Evolutionary conservation across 176 grass and related monocot species (phyloP), one percentile per base, ranked within the genome.

Genomic region (Paspalum notatum): DNA sequence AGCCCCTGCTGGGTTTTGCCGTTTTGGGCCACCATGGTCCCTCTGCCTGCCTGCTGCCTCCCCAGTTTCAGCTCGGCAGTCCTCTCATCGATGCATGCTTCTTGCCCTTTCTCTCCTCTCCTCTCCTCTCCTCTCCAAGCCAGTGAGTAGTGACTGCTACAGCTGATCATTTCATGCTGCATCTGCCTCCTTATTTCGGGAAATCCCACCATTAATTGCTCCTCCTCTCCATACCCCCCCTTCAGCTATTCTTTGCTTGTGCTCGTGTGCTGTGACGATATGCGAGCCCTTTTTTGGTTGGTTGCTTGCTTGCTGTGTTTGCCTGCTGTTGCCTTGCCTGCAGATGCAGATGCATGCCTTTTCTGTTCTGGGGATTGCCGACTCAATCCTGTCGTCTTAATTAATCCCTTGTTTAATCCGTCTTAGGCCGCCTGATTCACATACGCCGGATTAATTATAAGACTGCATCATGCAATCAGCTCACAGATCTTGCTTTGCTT

Each of bases 131-230:
- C 24, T 18, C 0, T 17, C 17, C 4, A 11, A 4, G 48, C n/a
- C n/a, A n/a, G n/a, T n/a, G n/a, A n/a, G n/a, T n/a, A n/a, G n/a
- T n/a, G n/a, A n/a, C n/a, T 74, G 75, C 81, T 84, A 68, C 81
- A 84, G 51, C 66, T 21, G 85, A 78, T 88, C 66, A 88, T 88
- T 88, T 88, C 77, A 88, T 83, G 86, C 74, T 54, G 32, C 52
- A 27, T 59, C 63, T 8, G 69, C 81, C 18, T 71, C 38, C 63
- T 76, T 70, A 63, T 71, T 89, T 81, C 17, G 26, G 87, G 87
- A 71, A 84, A 88, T 59, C 20, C n/a, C 37, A 6, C 20, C 62
- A 55, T 67, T 68, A 54, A 68, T 43, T 79, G 27, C 37, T 22
- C 51, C 9, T 20, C 27, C 6, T 52, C 72, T 17, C 20, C 56